Conservation (phyloP, 2,329 filamentous ascomycete species). For the Coccinonectria pachysandricola region DNA sequence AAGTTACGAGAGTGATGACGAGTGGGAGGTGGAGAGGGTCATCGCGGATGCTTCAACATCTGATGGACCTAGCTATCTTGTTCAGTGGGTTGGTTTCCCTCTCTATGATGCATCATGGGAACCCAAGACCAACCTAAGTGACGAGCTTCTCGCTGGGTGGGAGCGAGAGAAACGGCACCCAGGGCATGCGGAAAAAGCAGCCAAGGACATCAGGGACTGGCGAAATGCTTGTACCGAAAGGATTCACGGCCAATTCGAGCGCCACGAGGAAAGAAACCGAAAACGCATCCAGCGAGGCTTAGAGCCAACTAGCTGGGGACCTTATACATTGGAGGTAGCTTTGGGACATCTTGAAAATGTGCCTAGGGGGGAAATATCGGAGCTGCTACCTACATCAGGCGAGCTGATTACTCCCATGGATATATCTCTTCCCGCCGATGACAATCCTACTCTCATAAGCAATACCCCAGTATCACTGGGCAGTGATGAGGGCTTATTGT, state of each 20-base stretch:
- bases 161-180: constrained; percentile 28
- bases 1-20: too few relatives aligned
- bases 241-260: constrained; percentile 20
- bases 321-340: constrained; percentile 14
- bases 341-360: constrained; percentile 8
- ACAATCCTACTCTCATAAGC: too few relatives aligned
- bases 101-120: constrained; percentile 39
- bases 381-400: too few relatives aligned
- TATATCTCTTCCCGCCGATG: too few relatives aligned
- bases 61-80: constrained; percentile 21
- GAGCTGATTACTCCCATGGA: too few relatives aligned
- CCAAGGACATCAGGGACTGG: constrained; percentile 30
- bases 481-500: too few relatives aligned
- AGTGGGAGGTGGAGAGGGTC: constrained; percentile 42
- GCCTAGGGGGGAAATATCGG: constrained; percentile 7
- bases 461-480: too few relatives aligned
- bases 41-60: constrained; percentile 32
- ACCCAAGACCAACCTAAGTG: constrained; percentile 32
- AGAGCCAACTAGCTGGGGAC: constrained; percentile 12
- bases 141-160: constrained; percentile 33
- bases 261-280: constrained; percentile 33
- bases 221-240: constrained; percentile 22
- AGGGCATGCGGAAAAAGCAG: constrained; percentile 20
- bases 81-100: constrained; percentile 27
- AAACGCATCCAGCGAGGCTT: constrained; percentile 31